Conservation (phyloP, 2,329 filamentous ascomycete genomes). For the Aspergillus persii region DNA sequence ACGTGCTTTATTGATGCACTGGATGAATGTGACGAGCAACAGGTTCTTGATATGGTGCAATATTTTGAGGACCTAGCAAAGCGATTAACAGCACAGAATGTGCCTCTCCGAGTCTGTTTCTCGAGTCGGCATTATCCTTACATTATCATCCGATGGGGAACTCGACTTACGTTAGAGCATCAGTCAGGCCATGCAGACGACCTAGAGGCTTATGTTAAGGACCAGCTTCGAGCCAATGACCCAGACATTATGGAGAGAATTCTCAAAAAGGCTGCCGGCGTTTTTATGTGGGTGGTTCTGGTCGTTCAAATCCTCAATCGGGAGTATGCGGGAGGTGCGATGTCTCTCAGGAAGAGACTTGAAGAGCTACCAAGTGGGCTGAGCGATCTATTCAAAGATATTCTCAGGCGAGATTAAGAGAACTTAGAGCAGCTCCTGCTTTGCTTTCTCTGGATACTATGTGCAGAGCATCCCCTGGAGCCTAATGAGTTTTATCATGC, state of each 20-base stretch:
- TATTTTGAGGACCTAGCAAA: constrained; percentile 36
- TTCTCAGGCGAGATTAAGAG: constrained; percentile 48
- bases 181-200: constrained; percentile 39
- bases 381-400: constrained; percentile 50
- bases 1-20: constrained; percentile 47
- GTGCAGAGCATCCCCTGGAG: constrained; percentile 31
- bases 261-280: constrained; percentile 37
- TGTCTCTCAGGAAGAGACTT: constrained; percentile 35
- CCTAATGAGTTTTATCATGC: constrained; percentile 33
- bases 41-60: constrained; percentile 38
- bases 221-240: constrained; percentile 17
- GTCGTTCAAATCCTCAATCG: constrained; percentile 48
- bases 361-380: constrained; percentile 44
- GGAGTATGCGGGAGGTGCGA: constrained; percentile 31
- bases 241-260: constrained; percentile 26
- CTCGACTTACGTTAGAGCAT: constrained; percentile 36
- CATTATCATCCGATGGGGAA: constrained; percentile 32
- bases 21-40: constrained; percentile 44
- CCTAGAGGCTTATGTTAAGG: constrained; percentile 18
- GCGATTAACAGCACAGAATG: constrained; percentile 5
- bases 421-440: constrained; percentile 44
- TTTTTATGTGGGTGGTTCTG: constrained; percentile 50
- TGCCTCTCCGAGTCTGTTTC: constrained; percentile 30
- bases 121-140: constrained; percentile 47
- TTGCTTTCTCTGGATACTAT: constrained; percentile 56